Base-by-base conservation (phyloP, 2,329 filamentous ascomycete species). In the Penicillium thymicola region DNA sequence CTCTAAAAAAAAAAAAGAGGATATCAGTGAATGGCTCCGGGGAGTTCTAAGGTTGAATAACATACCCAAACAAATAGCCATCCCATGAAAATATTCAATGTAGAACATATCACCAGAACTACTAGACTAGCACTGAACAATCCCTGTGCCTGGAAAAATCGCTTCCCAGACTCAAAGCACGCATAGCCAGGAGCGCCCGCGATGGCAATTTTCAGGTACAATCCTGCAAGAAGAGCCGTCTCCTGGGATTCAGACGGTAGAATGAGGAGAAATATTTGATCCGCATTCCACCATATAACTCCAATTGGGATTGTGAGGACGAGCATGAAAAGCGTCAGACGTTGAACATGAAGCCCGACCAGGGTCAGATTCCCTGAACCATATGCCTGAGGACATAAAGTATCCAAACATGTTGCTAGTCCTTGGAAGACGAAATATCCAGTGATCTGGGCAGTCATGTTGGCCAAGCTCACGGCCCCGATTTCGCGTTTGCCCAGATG, bases 321-420 rank as follows among this genome's bases (percentile, higher is more conserved):
- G 75, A 87, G 85, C 5, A 92, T 80, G 69, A 92, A 91, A 70
- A 81, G 87, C 1, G 88, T 79, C 88, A 92, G 90, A 55, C 89
- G 81, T 75, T 92, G 89, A 48, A 89, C 79, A 64, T 92, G 89
- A 45, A 92, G 72, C 1, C 89, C 91, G 59, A 97, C 92, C 6
- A 97, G 83, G 60, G 91, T 87, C 69, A 89, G 92, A 68, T 88
- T 88, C 0, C 92, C 92, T 0, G 89, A 92, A 3, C 92, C 92
- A 69, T 93, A 96, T 1, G 92, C 92, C 73, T 96, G 92, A 0
- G 91, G 85, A 71, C 92, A 96, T 4, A 97, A 83, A 0, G 92
- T 96, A 73, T 96, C 92, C 23, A 97, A 80, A 59, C 87, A 89
- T 8, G 92, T 96, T 0, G 90, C 88, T 13, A 96, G 81, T n/a